Evolutionary conservation across 352 stramenopile species (phyloP).

Genomic region (Pythium coloratum): DNA sequence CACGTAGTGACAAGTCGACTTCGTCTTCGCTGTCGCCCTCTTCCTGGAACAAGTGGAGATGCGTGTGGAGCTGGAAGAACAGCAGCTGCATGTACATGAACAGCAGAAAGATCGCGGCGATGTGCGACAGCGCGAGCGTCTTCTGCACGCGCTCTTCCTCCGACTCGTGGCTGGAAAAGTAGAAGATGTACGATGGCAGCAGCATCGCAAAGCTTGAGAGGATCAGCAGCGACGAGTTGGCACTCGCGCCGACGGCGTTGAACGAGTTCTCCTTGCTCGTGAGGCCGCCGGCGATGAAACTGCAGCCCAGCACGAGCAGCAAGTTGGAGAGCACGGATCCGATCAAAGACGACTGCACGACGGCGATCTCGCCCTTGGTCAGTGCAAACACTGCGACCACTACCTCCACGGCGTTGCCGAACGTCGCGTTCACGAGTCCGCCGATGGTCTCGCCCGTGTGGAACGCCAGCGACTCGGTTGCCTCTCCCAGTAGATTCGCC

Average conservation of each 20-base stretch:
- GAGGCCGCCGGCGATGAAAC: slow-evolving; percentile 92
- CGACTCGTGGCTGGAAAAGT: slow-evolving; percentile 76
- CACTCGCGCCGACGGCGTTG: slow-evolving; percentile 90
- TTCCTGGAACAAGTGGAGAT: slow-evolving; percentile 91
- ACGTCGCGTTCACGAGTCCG: slow-evolving; percentile 97
- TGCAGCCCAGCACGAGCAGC: slow-evolving; percentile 96
- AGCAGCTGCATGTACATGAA: slow-evolving; percentile 95
- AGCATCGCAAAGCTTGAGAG: slow-evolving; percentile 93
- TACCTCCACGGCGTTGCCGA: slow-evolving; percentile 97
- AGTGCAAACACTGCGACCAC: slow-evolving; percentile 96
- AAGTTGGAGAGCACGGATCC: slow-evolving; percentile 98
- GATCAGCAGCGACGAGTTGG: slow-evolving; percentile 95
- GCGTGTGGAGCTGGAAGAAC: slow-evolving; percentile 95
- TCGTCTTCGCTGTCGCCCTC: slow-evolving; percentile 60
- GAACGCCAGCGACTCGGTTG: slow-evolving; percentile 96
- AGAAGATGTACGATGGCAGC: slow-evolving; percentile 92
- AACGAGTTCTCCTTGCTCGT: slow-evolving; percentile 89
- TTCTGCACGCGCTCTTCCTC: slow-evolving; percentile 69
- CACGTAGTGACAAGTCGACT: slow-evolving; percentile 76
- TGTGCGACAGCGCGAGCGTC: slow-evolving; percentile 75
- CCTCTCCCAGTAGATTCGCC: slow-evolving; percentile 94
- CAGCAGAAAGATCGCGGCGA: slow-evolving; percentile 79
- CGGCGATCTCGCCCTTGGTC: slow-evolving; percentile 91
- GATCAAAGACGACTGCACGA: slow-evolving; percentile 96
- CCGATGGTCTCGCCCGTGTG: slow-evolving; percentile 97